Evolutionary conservation across 1,284 basidiomycete genomes (phyloP), one percentile per base, ranked within the genome.

Genomic region (Ustilago curta): DNA sequence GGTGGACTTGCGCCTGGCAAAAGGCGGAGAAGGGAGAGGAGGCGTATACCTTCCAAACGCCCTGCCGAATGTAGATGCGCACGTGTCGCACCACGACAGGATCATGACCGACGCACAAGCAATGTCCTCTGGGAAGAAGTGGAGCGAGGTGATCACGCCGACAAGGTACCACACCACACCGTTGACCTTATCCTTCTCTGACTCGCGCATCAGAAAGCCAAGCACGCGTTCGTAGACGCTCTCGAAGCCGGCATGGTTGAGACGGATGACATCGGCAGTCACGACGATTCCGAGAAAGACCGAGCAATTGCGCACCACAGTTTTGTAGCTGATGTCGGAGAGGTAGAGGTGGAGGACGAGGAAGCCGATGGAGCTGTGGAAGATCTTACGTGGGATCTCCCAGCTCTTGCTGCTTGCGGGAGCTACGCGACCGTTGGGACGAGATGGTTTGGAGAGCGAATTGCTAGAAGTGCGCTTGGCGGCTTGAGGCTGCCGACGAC

Each of bases 101-200:
- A 81, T 79, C 77, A 84, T 82, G 55, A 84, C 71, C 8, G 80
- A 78, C 8, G 83, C 79, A 48, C 76, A 78, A 14, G 82, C 81
- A 53, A 84, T 80, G 70, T 84, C 83, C 25, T 78, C 83, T n/a
- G 75, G 80, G 75, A 82, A 77, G 66, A 92, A 87, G 1, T 89
- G 86, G 21, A 99, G 88, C 32, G 91, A 92, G 81, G 91, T 90
- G 71, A 95, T 90, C 76, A 94, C 94, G 19, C 96, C 96, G 31
- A 96, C 86, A 56, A 98, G 91, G 85, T 98, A 99, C 93, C 94
- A 98, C 48, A 97, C 91, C 31, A 96, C 94, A 4, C 96, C 96
- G 49, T 86, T 86, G 52, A 86, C 81, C 44, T 79, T 77, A 40
- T 84, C 80, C 76, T 91, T 92, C 87, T 97, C 95, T 75, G 90